These are phyloP conservation scores for Calonectria pseudoreteaudii DNA, from an alignment of 2,329 filamentous ascomycete genomes.

Conservation along the genomic window DNA sequence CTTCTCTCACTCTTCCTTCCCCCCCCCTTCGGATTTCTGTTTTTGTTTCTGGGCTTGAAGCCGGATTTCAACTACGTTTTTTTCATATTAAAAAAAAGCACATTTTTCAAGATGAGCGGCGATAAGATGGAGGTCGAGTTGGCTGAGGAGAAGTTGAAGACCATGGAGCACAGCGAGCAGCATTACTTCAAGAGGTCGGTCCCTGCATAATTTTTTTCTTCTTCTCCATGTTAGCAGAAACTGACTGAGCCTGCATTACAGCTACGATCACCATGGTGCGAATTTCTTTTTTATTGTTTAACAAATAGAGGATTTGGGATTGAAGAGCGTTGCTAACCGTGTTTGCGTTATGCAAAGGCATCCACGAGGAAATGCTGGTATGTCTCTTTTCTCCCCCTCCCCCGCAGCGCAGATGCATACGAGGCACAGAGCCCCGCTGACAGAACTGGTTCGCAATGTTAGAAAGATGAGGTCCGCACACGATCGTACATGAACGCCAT, in stretches of 20 bases:
- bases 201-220: slow-evolving; percentile 22
- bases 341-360: slow-evolving; percentile 69
- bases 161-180: slow-evolving; percentile 93
- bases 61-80: not conserved
- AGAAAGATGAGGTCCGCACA: slow-evolving; percentile 99
- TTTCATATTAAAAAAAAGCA: not conserved
- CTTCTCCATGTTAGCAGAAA: slow-evolving; percentile 18
- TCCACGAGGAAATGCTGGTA: slow-evolving; percentile 98
- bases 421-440: slow-evolving; percentile 32
- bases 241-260: slow-evolving; percentile 58
- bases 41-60: not conserved
- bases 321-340: slow-evolving; percentile 27
- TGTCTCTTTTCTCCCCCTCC: slow-evolving; percentile 54
- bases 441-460: slow-evolving; percentile 30
- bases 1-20: not conserved
- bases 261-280: slow-evolving; percentile 97
- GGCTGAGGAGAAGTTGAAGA: slow-evolving; percentile 73
- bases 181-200: slow-evolving; percentile 97
- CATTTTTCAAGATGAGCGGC: slow-evolving; percentile 55
- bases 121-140: slow-evolving; percentile 70
- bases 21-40: slow-evolving; percentile 4
- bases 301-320: slow-evolving; percentile 3
- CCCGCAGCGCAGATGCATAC: slow-evolving; percentile 27
- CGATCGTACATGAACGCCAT: slow-evolving; percentile 97
- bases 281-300: slow-evolving; percentile 43